Percentiles rank a stretch among this genome's conserved stretches.
phyloP scores from a whole-genome alignment of 1,284 basidiomycete species.

The Trichosporon sp. region DNA sequence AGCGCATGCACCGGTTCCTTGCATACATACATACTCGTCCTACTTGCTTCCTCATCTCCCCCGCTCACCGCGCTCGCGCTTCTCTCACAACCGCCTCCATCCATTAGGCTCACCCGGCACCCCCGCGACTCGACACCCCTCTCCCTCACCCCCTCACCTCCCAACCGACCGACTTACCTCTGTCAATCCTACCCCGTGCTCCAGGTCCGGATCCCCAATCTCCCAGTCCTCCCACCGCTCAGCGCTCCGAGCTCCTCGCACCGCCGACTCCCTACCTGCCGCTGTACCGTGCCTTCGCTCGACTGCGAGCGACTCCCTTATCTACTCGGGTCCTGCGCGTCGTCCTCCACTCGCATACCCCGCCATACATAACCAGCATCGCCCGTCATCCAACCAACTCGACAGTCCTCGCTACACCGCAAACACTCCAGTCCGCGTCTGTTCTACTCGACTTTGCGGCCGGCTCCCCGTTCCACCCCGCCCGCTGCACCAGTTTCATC shows the following conservation, averaged over 20 bases:
- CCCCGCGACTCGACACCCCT: not conserved
- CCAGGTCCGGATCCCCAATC: not conserved
- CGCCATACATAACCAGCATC: not conserved
- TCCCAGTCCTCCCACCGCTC: not conserved
- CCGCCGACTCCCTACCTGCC: not conserved
- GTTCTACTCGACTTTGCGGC: not conserved
- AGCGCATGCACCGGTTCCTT: not conserved
- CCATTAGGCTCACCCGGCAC: not conserved
- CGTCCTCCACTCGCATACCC: not conserved
- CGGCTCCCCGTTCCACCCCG: not conserved
- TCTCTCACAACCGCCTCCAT: not conserved
- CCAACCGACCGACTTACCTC: not conserved
- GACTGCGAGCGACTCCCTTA: not conserved
- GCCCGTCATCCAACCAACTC: not conserved
- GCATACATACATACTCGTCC: not conserved
- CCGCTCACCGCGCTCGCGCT: not conserved
- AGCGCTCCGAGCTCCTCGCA: not conserved
- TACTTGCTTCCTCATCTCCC: not conserved
- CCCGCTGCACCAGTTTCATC: not conserved
- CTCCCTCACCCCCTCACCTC: not conserved
- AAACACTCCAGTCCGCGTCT: not conserved
- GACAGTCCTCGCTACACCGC: not conserved
- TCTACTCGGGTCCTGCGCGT: not conserved
- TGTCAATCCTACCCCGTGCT: not conserved
- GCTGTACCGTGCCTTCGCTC: not conserved